Percentiles rank a stretch among this genome's conserved stretches.
Conservation (phyloP, 768 basidiomycete species). For the Tricholomella constricta region DNA sequence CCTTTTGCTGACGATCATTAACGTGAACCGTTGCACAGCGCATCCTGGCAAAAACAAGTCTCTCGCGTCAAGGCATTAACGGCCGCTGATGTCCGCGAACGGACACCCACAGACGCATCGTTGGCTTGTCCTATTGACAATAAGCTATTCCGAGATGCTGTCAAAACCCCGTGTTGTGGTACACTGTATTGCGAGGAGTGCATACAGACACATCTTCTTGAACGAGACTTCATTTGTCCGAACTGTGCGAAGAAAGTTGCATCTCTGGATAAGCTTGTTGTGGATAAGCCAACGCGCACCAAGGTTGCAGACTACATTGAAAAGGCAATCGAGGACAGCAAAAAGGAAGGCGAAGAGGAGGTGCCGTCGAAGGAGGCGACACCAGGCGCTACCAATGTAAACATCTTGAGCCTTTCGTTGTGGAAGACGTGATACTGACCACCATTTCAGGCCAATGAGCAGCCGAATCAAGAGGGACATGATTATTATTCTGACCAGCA, state of each 20-base stretch:
- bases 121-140: constrained; percentile 91
- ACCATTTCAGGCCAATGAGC: constrained; percentile 20
- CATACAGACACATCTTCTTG: constrained; percentile 90
- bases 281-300: constrained; percentile 79
- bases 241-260: constrained; percentile 86
- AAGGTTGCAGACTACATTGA: constrained; percentile 84
- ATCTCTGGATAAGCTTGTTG: constrained; percentile 82
- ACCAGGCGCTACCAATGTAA: constrained; percentile 31
- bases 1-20: neutral
- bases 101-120: constrained; percentile 73
- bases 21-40: constrained; percentile 45
- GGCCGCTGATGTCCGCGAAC: constrained; percentile 87
- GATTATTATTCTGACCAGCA: constrained; percentile 77
- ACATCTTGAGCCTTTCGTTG: neutral
- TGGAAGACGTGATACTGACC: neutral
- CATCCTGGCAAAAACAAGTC: constrained; percentile 93
- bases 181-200: constrained; percentile 96
- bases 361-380: constrained; percentile 21
- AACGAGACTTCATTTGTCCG: constrained; percentile 94
- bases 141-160: constrained; percentile 91
- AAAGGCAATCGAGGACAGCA: constrained; percentile 75
- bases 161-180: constrained; percentile 93
- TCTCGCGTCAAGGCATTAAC: constrained; percentile 79
- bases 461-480: constrained; percentile 46
- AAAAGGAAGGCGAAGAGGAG: constrained; percentile 59